phyloP scores from a whole-genome alignment of 2,329 filamentous ascomycete genomes.

The Diplodia mutila region DNA sequence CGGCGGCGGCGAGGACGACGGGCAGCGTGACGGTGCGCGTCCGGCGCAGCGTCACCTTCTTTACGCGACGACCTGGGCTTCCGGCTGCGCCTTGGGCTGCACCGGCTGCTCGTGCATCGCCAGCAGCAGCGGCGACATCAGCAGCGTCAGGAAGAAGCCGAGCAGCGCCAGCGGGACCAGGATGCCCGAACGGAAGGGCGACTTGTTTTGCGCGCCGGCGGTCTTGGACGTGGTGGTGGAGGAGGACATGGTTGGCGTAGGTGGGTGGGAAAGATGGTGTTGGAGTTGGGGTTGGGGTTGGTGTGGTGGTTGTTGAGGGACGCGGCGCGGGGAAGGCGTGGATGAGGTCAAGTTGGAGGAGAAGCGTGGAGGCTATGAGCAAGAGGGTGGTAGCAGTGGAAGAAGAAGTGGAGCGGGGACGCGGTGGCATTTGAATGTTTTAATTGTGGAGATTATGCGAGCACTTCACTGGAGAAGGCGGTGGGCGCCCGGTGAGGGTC shows the following conservation, averaged over 20 bases:
- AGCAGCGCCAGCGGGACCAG: slow-evolving; percentile 15
- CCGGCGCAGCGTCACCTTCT: not conserved
- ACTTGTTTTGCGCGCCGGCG: not conserved
- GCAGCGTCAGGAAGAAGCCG: slow-evolving; percentile 20
- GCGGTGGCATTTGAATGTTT: slow-evolving; percentile 14
- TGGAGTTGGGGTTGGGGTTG: not conserved
- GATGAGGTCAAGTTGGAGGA: not conserved
- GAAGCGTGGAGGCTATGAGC: not conserved
- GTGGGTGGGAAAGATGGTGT: not conserved
- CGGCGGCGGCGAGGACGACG: not conserved
- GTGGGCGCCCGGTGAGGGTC: not conserved
- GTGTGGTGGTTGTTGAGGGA: not conserved
- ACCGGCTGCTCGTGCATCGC: slow-evolving; percentile 23
- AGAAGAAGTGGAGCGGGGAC: not conserved
- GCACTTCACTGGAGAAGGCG: slow-evolving; percentile 16
- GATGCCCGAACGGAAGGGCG: slow-evolving; percentile 22
- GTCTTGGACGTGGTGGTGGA: not conserved
- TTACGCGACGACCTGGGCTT: slow-evolving; percentile 16
- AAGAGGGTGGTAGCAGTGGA: not conserved
- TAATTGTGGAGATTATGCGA: slow-evolving; percentile 16
- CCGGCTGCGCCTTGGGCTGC: slow-evolving; percentile 10
- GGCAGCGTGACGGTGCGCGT: slow-evolving; percentile 14
- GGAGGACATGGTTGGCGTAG: slow-evolving; percentile 10
- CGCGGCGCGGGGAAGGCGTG: not conserved
- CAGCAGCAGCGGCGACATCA: slow-evolving; percentile 24